Base-by-base conservation (phyloP, 2,329 filamentous ascomycete species). In the Clarireedia hainanense region DNA sequence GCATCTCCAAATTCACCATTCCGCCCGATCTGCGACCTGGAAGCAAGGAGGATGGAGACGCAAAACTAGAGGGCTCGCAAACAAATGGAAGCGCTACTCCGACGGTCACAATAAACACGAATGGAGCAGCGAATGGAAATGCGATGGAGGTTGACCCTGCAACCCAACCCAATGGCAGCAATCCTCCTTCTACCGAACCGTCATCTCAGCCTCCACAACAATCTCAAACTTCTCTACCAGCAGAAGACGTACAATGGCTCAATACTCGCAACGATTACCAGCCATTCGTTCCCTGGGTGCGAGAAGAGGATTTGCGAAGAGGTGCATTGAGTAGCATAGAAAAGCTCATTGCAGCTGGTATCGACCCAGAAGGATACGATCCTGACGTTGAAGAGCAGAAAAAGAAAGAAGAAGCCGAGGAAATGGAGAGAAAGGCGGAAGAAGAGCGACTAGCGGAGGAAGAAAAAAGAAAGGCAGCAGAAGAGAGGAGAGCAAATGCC, bases 1-100 rank as follows among this genome's bases (percentile, higher is more conserved):
- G 85, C 61, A 94, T 95, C 66, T 87, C 85, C 69, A 87, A 85
- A 68, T 90, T 85, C 61, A 92, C 89, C 0, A 78, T 90, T 12
- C 88, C 89, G 0, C 60, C 63, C 7, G 64, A 55, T 5, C 26
- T n/a, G 15, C 52, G 52, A 50, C 23, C n/a, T 26, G n/a, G n/a
- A 12, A 50, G 50, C 24, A 40, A 23, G 12, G 52, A 55, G 14
- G 47, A 45, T 15, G 17, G 15, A 27, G 40, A 40, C 5, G 20
- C 27, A 7, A 55, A 45, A 20, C 52, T 50, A 27, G 52, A 55
- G 3, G 47, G 47, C 9, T 6, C 56, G 6, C 63, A 66, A 46
- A 67, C 63, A 14, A 69, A 68, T 50, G 68, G 67, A 17, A 45
- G 17, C 23, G 61, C 58, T n/a, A 62, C 59, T 12, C 67, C 64